phyloP scores from a whole-genome alignment of 495 filamentous ascomycete genomes.

The Darksidea phi region DNA sequence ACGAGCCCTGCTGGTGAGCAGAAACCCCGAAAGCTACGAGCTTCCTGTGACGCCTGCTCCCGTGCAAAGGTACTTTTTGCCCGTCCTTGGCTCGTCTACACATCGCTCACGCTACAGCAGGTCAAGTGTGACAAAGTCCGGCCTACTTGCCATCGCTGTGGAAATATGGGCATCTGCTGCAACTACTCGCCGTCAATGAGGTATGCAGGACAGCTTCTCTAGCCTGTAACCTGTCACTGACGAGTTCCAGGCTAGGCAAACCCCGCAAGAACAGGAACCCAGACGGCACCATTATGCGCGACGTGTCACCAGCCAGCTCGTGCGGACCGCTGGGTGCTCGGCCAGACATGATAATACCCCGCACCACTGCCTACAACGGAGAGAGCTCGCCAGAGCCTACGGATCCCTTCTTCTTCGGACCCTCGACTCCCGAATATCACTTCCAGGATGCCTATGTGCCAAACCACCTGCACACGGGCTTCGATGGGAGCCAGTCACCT shows the following conservation, averaged over 20 bases:
- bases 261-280: conserved; percentile 34
- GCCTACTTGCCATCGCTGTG: conserved; percentile 35
- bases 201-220: conserved; percentile 1
- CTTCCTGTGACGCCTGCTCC: conserved; percentile 35
- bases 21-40: conserved; percentile 36
- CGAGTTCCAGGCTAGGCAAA: conserved; percentile 26
- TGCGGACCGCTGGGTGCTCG: conserved; percentile 19
- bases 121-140: conserved; percentile 35
- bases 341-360: conserved; percentile 28
- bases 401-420: conserved; percentile 33
- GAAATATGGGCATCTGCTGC: conserved; percentile 37
- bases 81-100: too few relatives aligned
- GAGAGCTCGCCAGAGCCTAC: conserved; percentile 35
- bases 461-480: conserved; percentile 16
- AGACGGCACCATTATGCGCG: conserved; percentile 32
- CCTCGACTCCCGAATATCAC: conserved; percentile 31
- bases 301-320: conserved; percentile 32
- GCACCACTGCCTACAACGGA: conserved; percentile 20
- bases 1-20: conserved; percentile 20
- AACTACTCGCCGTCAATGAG: conserved; percentile 38
- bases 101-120: too few relatives aligned
- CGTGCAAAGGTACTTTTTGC: too few relatives aligned
- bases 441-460: conserved; percentile 26
- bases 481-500: conserved; percentile 32
- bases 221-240: conserved; percentile 11